Conservation (phyloP, 2,329 filamentous ascomycete species). For the Tolypocladium pustulatum region DNA sequence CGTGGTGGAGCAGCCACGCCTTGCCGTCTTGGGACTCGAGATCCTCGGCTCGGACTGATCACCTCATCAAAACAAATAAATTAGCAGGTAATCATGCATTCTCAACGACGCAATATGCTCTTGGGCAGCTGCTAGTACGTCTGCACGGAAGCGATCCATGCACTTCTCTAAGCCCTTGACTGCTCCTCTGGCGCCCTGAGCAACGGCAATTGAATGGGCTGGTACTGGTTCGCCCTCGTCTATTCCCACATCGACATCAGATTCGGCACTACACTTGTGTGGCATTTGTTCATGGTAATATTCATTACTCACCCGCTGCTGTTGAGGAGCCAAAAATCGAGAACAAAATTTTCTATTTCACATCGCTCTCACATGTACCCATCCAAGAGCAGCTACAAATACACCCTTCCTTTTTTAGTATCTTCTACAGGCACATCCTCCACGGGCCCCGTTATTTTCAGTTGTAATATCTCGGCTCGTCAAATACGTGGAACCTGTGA, state of each 20-base stretch:
- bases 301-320: background rate
- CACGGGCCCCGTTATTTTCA: conserved; percentile 8
- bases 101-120: background rate
- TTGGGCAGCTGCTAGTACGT: too few relatives aligned
- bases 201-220: too few relatives aligned
- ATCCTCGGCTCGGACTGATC: background rate
- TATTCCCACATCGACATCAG: background rate
- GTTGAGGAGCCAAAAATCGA: background rate
- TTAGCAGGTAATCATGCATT: background rate
- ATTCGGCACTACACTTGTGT: background rate
- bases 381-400: background rate
- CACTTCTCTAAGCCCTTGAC: background rate
- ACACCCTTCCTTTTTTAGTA: background rate
- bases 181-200: too few relatives aligned
- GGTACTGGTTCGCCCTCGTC: background rate
- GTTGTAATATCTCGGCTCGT: conserved; percentile 70
- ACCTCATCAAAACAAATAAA: background rate
- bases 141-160: background rate
- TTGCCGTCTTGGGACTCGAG: background rate
- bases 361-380: background rate
- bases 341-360: background rate
- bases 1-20: background rate
- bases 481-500: conserved; percentile 90
- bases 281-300: too few relatives aligned
- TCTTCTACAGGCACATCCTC: background rate